Evolutionary conservation across 2,329 filamentous ascomycete species (phyloP).

Genomic region (Cladosporium austrohemisphaericum): DNA sequence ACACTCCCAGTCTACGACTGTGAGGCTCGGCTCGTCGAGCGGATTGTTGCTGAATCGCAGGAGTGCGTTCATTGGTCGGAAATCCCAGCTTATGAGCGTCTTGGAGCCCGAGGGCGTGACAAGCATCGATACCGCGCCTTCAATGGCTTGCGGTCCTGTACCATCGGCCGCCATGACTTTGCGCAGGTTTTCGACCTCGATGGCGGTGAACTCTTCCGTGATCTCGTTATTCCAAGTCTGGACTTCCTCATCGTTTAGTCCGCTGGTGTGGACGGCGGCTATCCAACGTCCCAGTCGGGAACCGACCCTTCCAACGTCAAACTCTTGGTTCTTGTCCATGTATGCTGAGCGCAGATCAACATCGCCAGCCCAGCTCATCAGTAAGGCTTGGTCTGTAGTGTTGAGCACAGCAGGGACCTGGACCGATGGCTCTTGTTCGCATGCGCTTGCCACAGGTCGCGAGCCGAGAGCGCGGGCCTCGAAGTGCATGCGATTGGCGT

Average conservation of each 20-base stretch:
- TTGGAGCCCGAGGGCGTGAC: background rate
- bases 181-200: background rate
- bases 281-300: background rate
- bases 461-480: slow-evolving; percentile 12
- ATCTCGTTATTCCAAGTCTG: background rate
- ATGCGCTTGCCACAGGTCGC: background rate
- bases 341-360: slow-evolving; percentile 7
- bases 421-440: slow-evolving; percentile 11
- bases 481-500: slow-evolving; percentile 8
- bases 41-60: background rate
- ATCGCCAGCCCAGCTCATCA: slow-evolving; percentile 16
- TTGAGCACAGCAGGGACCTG: slow-evolving; percentile 11
- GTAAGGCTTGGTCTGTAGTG: slow-evolving; percentile 10
- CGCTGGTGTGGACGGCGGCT: background rate
- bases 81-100: background rate
- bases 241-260: background rate
- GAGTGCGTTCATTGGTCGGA: background rate
- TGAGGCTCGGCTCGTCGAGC: background rate
- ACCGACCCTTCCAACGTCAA: slow-evolving; percentile 11
- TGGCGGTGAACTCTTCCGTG: background rate
- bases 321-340: background rate
- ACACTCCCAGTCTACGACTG: slow-evolving; percentile 16
- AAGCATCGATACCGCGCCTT: background rate
- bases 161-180: background rate
- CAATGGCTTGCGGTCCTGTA: background rate